phyloP scores from a whole-genome alignment of 2,329 filamentous ascomycete species.

The Sporothrix euskadiensis region DNA sequence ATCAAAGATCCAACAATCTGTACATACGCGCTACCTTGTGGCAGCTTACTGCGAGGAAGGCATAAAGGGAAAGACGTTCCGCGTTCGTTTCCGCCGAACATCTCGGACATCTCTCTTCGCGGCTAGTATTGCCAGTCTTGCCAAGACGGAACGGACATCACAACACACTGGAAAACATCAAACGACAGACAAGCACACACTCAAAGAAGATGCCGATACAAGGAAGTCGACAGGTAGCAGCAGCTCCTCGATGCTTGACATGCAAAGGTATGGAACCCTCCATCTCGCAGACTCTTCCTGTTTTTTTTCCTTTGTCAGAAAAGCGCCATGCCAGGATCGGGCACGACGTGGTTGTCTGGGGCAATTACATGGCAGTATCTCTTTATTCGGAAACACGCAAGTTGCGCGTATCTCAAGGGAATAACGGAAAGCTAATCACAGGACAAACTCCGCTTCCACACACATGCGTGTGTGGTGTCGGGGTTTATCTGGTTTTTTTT shows the following conservation, averaged over 20 bases:
- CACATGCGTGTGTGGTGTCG: neutral
- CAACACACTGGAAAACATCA: neutral
- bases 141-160: neutral
- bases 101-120: neutral
- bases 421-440: neutral
- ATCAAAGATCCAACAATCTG: neutral
- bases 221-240: neutral
- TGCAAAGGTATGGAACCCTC: constrained; percentile 20
- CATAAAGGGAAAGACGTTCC: neutral
- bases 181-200: neutral
- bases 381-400: neutral
- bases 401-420: neutral
- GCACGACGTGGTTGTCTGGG: neutral
- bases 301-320: neutral
- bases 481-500: neutral
- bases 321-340: neutral
- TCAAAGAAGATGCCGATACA: neutral
- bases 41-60: neutral
- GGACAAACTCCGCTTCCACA: neutral
- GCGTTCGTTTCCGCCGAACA: neutral
- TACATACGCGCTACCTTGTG: neutral
- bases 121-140: neutral
- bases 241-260: constrained; percentile 16
- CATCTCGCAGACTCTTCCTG: neutral
- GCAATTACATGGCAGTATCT: neutral